Evolutionary conservation across 192 early-diverging fungal species (phyloP), one percentile per base, ranked within the genome.

Genomic region (Coemansia sp.): DNA sequence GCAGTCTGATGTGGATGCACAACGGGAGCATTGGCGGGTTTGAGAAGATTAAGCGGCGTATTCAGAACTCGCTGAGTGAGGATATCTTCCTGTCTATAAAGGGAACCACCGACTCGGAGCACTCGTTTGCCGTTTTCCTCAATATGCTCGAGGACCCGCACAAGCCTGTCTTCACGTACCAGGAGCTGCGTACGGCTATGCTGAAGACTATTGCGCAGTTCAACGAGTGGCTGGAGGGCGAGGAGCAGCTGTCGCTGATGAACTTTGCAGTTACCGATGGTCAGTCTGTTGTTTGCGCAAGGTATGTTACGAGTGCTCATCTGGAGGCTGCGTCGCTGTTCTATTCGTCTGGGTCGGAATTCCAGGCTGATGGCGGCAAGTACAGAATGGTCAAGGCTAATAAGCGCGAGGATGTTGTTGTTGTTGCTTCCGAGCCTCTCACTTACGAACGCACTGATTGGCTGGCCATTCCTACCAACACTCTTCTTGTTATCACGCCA

Each of bases 221-320:
- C 19, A 93, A 93, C 74, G 63, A 70, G 42, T 91, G 90, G 90
- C 82, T 87, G 36, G n/a, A 54, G 2, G 49, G 39, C 48, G 63
- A 49, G 11, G 65, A 67, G n/a, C 77, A 90, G 79, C 78, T 85
- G 19, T 91, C 90, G 9, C 68, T 91, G 61, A 80, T 93, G 71
- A 93, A 93, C 66, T 91, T 93, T 82, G 91, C 91, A 8, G 89
- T 93, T 6, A 93, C 91, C n/a, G 90, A 92, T 68, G 91, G 91
- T 6, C 86, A 86, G 60, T 78, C 83, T 8, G 89, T 93, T 0
- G 88, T 93, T 9, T 93, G 91, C 85, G 88, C 89, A 6, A 68
- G 90, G 40, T 93, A 93, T 63, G 88, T 90, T 41, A 92, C 84
- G 45, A 90, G 88, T 66, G 73, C 46, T 46, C 87, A 88, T 4